Evolutionary conservation across 2,329 filamentous ascomycete genomes (phyloP).

Genomic region (Dryadomyces quercus-mongolicae): DNA sequence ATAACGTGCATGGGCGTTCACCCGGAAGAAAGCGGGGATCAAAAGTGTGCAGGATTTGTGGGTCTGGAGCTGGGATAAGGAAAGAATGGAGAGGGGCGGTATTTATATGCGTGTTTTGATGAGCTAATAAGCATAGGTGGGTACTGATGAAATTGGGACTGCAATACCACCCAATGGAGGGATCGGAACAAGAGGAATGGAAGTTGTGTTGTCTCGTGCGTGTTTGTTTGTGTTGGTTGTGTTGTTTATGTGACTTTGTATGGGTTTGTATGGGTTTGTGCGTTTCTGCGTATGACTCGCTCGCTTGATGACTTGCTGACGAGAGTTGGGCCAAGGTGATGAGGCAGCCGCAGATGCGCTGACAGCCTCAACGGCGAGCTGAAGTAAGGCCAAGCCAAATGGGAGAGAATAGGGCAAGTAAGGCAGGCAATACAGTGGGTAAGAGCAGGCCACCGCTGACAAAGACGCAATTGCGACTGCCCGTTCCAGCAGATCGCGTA

Average conservation of each 20-base stretch:
- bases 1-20: not conserved
- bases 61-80: conserved; percentile 2
- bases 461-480: not conserved
- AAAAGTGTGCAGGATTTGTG: conserved; percentile 1
- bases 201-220: not conserved
- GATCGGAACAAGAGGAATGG: not conserved
- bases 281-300: too few species aligned
- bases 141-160: conserved; percentile 10
- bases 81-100: conserved; percentile 5
- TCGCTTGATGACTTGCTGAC: too few species aligned
- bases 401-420: not conserved
- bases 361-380: too few species aligned
- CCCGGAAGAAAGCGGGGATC: conserved; percentile 12
- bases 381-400: too few species aligned
- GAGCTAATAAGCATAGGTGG: conserved; percentile 12
- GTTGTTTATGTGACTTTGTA: not conserved
- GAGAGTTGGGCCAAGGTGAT: too few species aligned
- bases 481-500: too few species aligned
- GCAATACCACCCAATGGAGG: conserved; percentile 1
- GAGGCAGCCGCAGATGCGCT: too few species aligned
- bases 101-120: conserved; percentile 6
- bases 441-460: not conserved
- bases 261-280: too few species aligned
- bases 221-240: not conserved
- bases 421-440: not conserved